phyloP scores from a whole-genome alignment of 2,329 filamentous ascomycete species.

The Epichloe uncinata region DNA sequence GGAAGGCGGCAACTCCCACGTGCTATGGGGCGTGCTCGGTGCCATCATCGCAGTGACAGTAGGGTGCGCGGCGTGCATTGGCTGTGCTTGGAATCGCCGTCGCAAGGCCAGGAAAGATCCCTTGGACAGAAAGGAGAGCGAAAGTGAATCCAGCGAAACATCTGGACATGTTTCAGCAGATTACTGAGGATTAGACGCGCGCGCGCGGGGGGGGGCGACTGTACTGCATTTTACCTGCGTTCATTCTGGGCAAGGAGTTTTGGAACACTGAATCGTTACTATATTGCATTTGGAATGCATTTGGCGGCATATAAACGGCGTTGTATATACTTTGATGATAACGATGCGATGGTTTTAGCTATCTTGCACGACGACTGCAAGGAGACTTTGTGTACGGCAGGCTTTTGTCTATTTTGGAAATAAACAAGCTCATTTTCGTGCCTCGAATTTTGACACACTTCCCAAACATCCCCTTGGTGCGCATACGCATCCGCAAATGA shows the following conservation, averaged over 20 bases:
- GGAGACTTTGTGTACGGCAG: background rate
- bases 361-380: background rate
- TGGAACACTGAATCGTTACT: background rate
- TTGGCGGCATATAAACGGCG: background rate
- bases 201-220: background rate
- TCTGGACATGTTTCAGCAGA: background rate
- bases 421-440: constrained; percentile 9
- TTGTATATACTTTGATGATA: background rate
- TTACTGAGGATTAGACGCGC: background rate
- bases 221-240: too few relatives aligned
- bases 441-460: constrained; percentile 9
- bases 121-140: background rate
- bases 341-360: background rate
- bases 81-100: background rate
- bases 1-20: background rate
- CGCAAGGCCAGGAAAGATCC: background rate
- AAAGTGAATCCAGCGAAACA: background rate
- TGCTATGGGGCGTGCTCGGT: background rate
- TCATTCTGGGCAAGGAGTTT: background rate
- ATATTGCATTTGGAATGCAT: background rate
- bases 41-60: background rate
- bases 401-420: constrained; percentile 1
- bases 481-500: constrained; percentile 10
- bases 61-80: background rate
- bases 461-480: constrained; percentile 9